A percentile compares a stretch with the other conserved stretches of the same genome.
These are phyloP conservation scores for Brassica juncea DNA, from an alignment of 345 rosid species.

Conservation along the genomic window DNA sequence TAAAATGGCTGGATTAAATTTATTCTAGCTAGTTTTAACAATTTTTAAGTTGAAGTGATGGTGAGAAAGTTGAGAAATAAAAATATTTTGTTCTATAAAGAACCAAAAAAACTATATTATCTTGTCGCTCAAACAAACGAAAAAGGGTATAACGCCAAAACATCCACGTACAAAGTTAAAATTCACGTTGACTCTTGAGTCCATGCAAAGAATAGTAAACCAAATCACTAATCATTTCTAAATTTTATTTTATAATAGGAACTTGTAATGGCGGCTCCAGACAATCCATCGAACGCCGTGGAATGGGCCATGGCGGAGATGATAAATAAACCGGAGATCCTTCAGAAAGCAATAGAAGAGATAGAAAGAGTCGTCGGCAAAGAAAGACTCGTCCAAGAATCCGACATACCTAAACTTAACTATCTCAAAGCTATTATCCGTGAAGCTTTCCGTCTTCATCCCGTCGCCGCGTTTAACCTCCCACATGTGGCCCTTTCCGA, in stretches of 20 bases:
- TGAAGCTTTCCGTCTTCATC: slow-evolving; percentile 53
- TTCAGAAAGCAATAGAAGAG: slow-evolving; percentile 47
- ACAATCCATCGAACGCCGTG: slow-evolving; percentile 53
- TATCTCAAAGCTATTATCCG: slow-evolving; percentile 45
- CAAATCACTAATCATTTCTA: background rate
- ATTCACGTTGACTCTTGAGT: background rate
- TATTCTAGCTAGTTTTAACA: background rate
- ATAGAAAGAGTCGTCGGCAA: slow-evolving; percentile 50
- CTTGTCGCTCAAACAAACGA: background rate
- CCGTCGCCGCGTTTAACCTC: slow-evolving; percentile 46
- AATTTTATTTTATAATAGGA: slow-evolving; percentile 39
- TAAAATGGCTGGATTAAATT: background rate
- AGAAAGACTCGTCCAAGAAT: slow-evolving; percentile 50
- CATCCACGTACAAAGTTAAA: background rate
- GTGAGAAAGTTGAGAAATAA: background rate
- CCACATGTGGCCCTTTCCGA: slow-evolving; percentile 48
- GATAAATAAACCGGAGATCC: slow-evolving; percentile 47
- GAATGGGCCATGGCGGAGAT: slow-evolving; percentile 59
- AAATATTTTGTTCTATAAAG: background rate
- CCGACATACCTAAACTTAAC: slow-evolving; percentile 48
- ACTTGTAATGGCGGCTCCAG: slow-evolving; percentile 45
- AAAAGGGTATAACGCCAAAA: background rate
- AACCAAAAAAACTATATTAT: background rate
- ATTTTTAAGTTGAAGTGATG: background rate
- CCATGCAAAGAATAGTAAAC: slow-evolving; percentile 19